phyloP scores from a whole-genome alignment of 129 eudicot species.

The Chrysanthemum makinoi region DNA sequence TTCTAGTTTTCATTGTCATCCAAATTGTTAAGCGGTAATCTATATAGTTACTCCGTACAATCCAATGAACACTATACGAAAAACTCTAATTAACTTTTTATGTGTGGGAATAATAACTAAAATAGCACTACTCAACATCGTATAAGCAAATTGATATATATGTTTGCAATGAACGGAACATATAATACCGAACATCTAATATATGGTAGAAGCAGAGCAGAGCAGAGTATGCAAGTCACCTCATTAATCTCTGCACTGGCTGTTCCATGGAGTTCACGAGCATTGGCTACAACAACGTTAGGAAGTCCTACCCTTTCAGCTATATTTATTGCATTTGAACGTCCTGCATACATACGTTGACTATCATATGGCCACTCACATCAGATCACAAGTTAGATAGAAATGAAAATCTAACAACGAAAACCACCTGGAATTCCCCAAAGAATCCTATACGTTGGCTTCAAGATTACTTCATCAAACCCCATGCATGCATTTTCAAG shows the following conservation, averaged over 20 bases:
- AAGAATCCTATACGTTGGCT: constrained; percentile 88
- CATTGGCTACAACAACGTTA: constrained; percentile 45
- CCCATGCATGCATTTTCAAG: constrained; percentile 99
- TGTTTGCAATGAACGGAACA: constrained; percentile 4
- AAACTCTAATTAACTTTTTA: background rate
- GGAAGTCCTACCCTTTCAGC: constrained; percentile 89
- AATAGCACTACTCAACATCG: background rate
- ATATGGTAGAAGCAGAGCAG: background rate
- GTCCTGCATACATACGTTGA: constrained; percentile 52
- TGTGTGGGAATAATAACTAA: background rate
- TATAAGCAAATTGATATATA: constrained; percentile 2
- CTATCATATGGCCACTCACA: constrained; percentile 14
- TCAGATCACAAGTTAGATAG: background rate
- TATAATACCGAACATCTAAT: background rate
- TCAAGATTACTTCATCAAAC: constrained; percentile 88
- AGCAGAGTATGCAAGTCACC: constrained; percentile 46
- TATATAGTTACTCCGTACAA: background rate
- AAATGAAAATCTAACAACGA: constrained; percentile 20
- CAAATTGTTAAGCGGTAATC: background rate
- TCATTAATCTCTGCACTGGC: constrained; percentile 95
- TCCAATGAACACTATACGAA: background rate
- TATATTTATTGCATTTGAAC: constrained; percentile 92
- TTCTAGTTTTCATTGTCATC: background rate
- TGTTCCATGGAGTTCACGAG: constrained; percentile 91
- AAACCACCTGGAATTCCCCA: constrained; percentile 97